Conservation (phyloP, 352 stramenopile genomes). For the Saprolegnia parasitica region DNA sequence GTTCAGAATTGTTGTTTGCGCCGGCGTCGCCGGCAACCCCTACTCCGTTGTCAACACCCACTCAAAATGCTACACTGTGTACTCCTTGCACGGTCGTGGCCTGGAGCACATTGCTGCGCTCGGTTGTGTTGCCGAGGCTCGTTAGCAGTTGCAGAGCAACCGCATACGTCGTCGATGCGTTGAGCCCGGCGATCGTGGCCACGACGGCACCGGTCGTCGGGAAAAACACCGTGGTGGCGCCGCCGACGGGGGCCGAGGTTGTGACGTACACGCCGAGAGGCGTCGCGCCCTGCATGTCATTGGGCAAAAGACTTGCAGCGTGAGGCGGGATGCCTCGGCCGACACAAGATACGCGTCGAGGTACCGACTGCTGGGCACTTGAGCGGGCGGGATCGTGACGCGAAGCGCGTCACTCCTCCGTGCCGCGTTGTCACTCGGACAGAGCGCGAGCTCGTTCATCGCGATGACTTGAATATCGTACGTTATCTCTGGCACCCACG, state of each 20-base stretch:
- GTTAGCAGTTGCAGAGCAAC: neutral
- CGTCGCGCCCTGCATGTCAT: slow-evolving; percentile 11
- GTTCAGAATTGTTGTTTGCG: neutral
- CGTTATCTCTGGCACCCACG: neutral
- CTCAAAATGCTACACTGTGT: neutral
- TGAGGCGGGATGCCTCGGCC: neutral
- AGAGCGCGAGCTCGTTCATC: neutral
- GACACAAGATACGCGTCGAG: neutral
- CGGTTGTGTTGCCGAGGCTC: slow-evolving; percentile 2
- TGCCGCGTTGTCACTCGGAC: neutral
- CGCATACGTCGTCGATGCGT: neutral
- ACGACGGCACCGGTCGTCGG: neutral
- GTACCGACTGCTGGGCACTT: no score
- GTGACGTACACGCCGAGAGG: neutral
- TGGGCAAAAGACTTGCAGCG: slow-evolving; percentile 13
- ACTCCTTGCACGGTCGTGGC: slow-evolving; percentile 9
- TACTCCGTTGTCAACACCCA: neutral
- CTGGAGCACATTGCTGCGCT: neutral
- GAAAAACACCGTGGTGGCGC: neutral
- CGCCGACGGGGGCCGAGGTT: neutral
- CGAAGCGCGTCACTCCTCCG: neutral
- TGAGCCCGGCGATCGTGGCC: neutral
- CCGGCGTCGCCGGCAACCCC: neutral
- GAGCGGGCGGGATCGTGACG: slow-evolving; percentile 7
- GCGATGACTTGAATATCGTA: slow-evolving; percentile 17